Evolutionary conservation across 1,139 yeast species (phyloP).

Genomic region (Casaregolazyma lundiana): DNA sequence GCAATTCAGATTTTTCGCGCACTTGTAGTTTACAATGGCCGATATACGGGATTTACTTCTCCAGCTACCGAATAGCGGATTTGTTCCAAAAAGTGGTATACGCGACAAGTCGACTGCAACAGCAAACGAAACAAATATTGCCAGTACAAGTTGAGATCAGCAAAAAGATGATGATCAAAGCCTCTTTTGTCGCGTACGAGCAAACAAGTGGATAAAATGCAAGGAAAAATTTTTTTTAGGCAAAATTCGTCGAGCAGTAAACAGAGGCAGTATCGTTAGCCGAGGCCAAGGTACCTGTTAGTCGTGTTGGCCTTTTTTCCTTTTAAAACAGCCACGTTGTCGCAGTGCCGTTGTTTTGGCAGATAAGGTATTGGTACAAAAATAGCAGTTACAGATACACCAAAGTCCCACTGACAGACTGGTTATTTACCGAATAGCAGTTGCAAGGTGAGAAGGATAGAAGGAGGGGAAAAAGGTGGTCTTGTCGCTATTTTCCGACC

Average conservation of each 20-base stretch:
- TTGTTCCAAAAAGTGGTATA: neutral
- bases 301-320: neutral
- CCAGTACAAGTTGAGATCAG: neutral
- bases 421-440: too few species aligned
- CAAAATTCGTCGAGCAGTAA: too few species aligned
- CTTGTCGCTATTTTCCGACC: too few species aligned
- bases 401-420: too few species aligned
- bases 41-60: too few species aligned
- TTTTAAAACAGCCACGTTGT: neutral
- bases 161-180: neutral
- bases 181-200: neutral
- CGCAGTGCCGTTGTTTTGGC: neutral
- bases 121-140: neutral
- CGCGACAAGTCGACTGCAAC: neutral
- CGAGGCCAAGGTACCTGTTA: neutral
- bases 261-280: too few species aligned
- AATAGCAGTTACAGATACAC: neutral
- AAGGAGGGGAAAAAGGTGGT: too few species aligned
- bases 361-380: neutral
- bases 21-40: too few species aligned
- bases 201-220: neutral
- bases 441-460: too few species aligned
- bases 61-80: too few species aligned
- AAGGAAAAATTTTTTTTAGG: neutral
- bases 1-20: too few species aligned